Base-by-base conservation (phyloP, 169 alveolate species). In the Cryptosporidium muris region DNA sequence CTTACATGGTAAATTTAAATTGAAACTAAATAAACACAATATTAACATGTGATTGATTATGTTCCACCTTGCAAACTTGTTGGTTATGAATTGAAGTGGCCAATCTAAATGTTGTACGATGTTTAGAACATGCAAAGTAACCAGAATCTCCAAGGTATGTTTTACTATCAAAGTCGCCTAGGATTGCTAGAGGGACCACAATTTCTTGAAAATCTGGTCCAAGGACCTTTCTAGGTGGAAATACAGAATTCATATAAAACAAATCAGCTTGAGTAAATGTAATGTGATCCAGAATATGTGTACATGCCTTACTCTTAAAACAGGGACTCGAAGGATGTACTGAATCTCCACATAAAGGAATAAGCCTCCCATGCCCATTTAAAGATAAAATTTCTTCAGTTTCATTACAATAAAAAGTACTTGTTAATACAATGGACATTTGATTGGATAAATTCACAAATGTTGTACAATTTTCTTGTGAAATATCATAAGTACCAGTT, bases 161-260 rank as follows among this genome's bases (percentile, higher is more conserved):
- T 0, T 25, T 25, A 25, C 40, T 60, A 47, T 14, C 25, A 34
- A 47, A 60, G 45, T 34, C 34, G 37, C 45, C 66, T 40, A 74
- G 48, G 11, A 74, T 47, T 4, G 54, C 4, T 11, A 45, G 52
- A 53, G 66, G 85, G 2, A 74, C 60, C 2, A 34, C 34, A 7
- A 54, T 37, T 37, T 74, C 60, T 3, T 74, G 25, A 48, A 74
- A 74, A 34, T 74, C 85, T 12, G 85, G 68, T 45, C 85, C 85
- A 62, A 74, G 16, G 11, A 74, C 85, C 40, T 74, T 74, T 12
- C 74, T 74, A 11, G 62, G 53, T 11, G 85, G 85, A 42, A 74
- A 74, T 6, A 74, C 62, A 6, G 85, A 74, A 49, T 16, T 74
- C 16, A 74, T 58, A 37, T 56, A 74, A 7, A 60, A n/a, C 12